Evolutionary conservation across 2,329 filamentous ascomycete genomes (phyloP).

Genomic region (Fusarium tricinctum): DNA sequence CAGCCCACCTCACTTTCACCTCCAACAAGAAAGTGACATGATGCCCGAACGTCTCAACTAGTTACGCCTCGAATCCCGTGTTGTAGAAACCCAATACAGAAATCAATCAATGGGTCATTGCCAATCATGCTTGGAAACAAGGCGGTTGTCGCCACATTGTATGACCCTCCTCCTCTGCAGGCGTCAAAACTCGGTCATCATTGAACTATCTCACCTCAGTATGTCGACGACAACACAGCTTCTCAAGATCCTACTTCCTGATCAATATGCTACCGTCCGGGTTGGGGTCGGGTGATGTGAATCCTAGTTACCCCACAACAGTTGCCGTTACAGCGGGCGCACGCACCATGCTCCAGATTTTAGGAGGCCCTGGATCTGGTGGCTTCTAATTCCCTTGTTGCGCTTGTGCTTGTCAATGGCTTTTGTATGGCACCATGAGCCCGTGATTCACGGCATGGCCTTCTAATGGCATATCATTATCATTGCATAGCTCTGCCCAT

Average conservation of each 20-base stretch:
- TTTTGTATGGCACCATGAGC: constrained; percentile 43
- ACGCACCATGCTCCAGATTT: constrained; percentile 24
- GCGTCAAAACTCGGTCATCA: constrained; percentile 28
- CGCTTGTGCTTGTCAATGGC: constrained; percentile 31
- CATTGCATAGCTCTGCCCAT: constrained; percentile 27
- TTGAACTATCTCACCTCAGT: constrained; percentile 20
- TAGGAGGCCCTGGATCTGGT: constrained; percentile 13
- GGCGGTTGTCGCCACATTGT: constrained; percentile 34
- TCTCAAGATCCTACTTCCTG: constrained; percentile 24
- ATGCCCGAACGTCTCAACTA: constrained; percentile 29
- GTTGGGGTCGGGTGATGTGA: constrained; percentile 31
- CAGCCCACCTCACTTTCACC: constrained; percentile 26
- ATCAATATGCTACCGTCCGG: constrained; percentile 19
- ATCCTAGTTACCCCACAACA: constrained; percentile 39
- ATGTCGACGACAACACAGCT: constrained; percentile 19
- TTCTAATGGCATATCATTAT: constrained; percentile 28
- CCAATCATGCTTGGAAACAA: constrained; percentile 33
- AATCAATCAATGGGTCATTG: constrained; percentile 19
- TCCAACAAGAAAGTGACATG: constrained; percentile 23
- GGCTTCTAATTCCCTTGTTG: constrained; percentile 7
- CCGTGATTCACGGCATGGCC: constrained; percentile 35
- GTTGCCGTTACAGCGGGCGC: constrained; percentile 42
- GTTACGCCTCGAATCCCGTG: constrained; percentile 27
- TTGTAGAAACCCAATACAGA: constrained; percentile 26
- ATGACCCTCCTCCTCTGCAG: constrained; percentile 32